Evolutionary conservation across 2,329 filamentous ascomycete species (phyloP), one percentile per base, ranked within the genome.

Genomic region (Microsporum canis): DNA sequence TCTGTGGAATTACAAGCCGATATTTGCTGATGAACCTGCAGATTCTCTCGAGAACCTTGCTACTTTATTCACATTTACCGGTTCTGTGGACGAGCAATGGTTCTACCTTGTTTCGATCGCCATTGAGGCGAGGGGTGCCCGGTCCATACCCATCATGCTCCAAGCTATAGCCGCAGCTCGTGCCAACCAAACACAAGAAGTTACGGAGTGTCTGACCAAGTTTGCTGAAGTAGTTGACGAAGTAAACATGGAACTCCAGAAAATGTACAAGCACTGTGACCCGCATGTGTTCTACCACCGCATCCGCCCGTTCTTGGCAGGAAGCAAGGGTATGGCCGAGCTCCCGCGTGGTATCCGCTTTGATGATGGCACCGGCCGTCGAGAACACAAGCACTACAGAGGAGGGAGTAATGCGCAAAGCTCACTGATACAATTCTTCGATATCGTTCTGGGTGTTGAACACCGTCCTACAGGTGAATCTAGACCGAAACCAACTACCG

Each of bases 391-490:
- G 33, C 89, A 96, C 70, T 96, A 91, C 72, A 88, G 88, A 64
- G 94, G 94, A 45, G 94, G 94, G 34, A 96, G 91, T 76, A 97
- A 99, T 70, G 94, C 94, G 0, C 94, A 99, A 75, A 95, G 90
- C 78, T 96, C 91, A 62, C 79, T 97, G 63, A 94, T 99, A 64
- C 94, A 99, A 68, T 96, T 97, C 78, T 97, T 97, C 70, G 94
- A 99, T 72, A 85, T 97, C 57, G 85, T 89, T 1, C 83, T 99
- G 1, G 91, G 91, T 49, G 83, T 99, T 59, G 87, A 94, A 71
- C 94, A 99, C 73, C 85, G 88, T 6, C 91, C 92, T 0, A 97
- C 94, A 0, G 92, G 92, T 43, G 84, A 89, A 66, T 87, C 70
- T 62, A 61, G 66, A 62, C 53, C 47, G 7, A 23, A 29, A 1